These are phyloP conservation scores for Petunia hybrid DNA, from an alignment of 305 asterid genomes.

Conservation along the genomic window DNA sequence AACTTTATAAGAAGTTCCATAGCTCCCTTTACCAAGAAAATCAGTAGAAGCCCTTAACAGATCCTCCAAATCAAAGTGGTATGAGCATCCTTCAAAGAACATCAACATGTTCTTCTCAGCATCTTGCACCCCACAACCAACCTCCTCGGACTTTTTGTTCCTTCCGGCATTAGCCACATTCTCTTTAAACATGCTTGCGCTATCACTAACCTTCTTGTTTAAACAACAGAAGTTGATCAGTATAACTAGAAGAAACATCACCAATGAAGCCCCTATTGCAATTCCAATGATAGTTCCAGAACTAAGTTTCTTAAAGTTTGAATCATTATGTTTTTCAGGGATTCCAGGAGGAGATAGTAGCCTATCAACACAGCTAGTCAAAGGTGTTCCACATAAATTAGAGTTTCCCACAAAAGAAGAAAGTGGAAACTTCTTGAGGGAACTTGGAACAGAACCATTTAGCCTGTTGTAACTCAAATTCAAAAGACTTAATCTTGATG, in stretches of 20 bases:
- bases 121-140: slow-evolving; percentile 88
- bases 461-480: slow-evolving; percentile 75
- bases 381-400: slow-evolving; percentile 69
- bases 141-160: slow-evolving; percentile 73
- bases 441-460: slow-evolving; percentile 66
- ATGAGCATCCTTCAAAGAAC: slow-evolving; percentile 74
- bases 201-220: slow-evolving; percentile 53
- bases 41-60: slow-evolving; percentile 92
- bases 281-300: slow-evolving; percentile 58
- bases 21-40: slow-evolving; percentile 90
- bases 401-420: slow-evolving; percentile 76
- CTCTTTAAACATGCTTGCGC: slow-evolving; percentile 51
- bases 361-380: slow-evolving; percentile 45
- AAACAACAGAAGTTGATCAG: slow-evolving; percentile 48
- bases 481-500: slow-evolving; percentile 56
- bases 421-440: slow-evolving; percentile 66
- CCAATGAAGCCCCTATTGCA: slow-evolving; percentile 50
- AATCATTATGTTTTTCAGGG: slow-evolving; percentile 24
- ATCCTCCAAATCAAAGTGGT: slow-evolving; percentile 83
- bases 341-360: slow-evolving; percentile 45
- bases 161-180: slow-evolving; percentile 58
- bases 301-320: slow-evolving; percentile 43
- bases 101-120: slow-evolving; percentile 83
- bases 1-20: slow-evolving; percentile 90
- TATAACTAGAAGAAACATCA: slow-evolving; percentile 49